Evolutionary conservation across 2,329 filamentous ascomycete species (phyloP).

Genomic region (Xylaria sp.): DNA sequence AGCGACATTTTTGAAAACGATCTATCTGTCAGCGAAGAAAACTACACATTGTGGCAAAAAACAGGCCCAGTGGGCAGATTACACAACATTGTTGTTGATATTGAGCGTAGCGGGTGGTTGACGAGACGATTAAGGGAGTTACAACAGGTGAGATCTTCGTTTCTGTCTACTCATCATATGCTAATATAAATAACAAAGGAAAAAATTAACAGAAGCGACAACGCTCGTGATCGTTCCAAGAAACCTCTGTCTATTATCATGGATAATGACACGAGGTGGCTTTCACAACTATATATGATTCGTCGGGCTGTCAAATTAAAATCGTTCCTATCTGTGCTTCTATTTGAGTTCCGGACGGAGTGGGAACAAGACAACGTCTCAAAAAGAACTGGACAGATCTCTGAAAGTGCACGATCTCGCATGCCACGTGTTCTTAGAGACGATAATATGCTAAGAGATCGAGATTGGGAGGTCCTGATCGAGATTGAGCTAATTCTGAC

Average conservation of each 20-base stretch:
- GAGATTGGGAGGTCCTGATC: not conserved
- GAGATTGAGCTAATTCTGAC: not conserved
- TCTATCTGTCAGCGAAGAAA: not conserved
- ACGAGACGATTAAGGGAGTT: not conserved
- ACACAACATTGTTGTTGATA: not conserved
- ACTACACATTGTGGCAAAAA: not conserved
- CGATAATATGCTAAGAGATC: constrained; percentile 1
- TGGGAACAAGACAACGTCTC: not conserved
- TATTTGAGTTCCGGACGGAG: not conserved
- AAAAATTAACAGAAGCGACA: not conserved
- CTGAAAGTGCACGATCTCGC: not conserved
- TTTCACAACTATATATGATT: constrained; percentile 1
- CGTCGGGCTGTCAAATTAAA: not conserved
- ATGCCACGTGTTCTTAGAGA: not conserved
- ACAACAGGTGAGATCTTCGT: not conserved
- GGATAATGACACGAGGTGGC: not conserved
- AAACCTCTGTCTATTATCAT: not conserved
- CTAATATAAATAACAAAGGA: not conserved
- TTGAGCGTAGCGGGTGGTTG: not conserved
- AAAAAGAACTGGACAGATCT: not conserved
- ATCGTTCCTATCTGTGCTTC: not conserved
- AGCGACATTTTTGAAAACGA: not conserved
- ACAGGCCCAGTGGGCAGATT: not conserved
- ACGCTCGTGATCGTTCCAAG: not conserved
- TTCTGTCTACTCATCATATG: no score